phyloP scores from a whole-genome alignment of 768 basidiomycete species.

The Phanerochaete carnosa region DNA sequence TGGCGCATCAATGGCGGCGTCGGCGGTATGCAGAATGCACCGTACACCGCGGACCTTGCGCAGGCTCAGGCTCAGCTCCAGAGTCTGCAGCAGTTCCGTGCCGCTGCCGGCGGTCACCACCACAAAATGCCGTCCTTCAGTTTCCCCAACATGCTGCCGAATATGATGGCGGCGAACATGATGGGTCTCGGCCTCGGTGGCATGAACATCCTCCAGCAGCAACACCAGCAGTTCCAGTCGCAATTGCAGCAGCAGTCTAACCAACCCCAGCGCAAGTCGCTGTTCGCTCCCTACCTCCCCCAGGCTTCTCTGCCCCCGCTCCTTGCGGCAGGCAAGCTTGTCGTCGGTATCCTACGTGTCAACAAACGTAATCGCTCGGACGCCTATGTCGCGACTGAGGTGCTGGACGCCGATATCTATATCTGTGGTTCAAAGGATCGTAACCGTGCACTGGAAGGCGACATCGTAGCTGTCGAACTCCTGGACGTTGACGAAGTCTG shows the following conservation, averaged over 20 bases:
- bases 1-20: constrained; percentile 90
- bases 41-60: constrained; percentile 81
- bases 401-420: constrained; percentile 97
- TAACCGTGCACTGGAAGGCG: constrained; percentile 96
- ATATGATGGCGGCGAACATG: constrained; percentile 96
- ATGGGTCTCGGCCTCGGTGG: constrained; percentile 85
- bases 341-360: constrained; percentile 94
- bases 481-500: constrained; percentile 97
- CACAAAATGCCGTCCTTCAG: constrained; percentile 97
- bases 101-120: constrained; percentile 90
- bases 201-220: constrained; percentile 85
- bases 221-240: constrained; percentile 93
- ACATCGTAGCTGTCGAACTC: constrained; percentile 96
- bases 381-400: constrained; percentile 97
- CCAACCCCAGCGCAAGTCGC: constrained; percentile 94
- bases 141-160: constrained; percentile 97
- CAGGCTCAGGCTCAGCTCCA: constrained; percentile 96
- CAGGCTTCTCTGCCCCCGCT: constrained; percentile 96
- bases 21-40: constrained; percentile 51
- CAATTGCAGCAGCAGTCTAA: constrained; percentile 90
- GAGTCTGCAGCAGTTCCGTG: constrained; percentile 95
- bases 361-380: constrained; percentile 99
- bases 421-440: constrained; percentile 99
- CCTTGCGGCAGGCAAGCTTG: constrained; percentile 93
- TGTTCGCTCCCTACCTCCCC: constrained; percentile 98